Percentiles rank a stretch among this genome's conserved stretches.
Conservation (phyloP, 2,329 filamentous ascomycete genomes). For the Epichloe uncinata region DNA sequence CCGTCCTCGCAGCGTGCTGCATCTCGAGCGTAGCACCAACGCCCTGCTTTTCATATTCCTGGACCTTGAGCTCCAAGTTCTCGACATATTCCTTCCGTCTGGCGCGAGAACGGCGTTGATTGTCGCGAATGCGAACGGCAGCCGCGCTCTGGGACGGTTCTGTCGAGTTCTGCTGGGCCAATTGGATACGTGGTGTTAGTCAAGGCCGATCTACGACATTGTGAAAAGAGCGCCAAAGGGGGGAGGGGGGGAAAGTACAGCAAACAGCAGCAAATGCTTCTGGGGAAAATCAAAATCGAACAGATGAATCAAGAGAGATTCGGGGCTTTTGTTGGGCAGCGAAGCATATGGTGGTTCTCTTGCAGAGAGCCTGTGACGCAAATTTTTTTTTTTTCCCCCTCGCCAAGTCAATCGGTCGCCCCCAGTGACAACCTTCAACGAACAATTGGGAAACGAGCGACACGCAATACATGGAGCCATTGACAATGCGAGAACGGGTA, state of each 20-base stretch:
- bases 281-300: not conserved
- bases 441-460: not conserved
- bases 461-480: not conserved
- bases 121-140: conserved; percentile 32
- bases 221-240: not conserved
- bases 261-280: not conserved
- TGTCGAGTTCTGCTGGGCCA: conserved; percentile 4
- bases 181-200: not conserved
- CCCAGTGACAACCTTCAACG: conserved; percentile 1
- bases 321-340: not conserved
- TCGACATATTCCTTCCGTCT: conserved; percentile 37
- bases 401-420: not conserved
- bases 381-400: too few relatives aligned
- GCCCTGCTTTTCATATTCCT: conserved; percentile 33
- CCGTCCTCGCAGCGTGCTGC: conserved; percentile 37
- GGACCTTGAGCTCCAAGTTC: conserved; percentile 31
- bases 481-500: not conserved
- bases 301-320: not conserved
- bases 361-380: too few relatives aligned
- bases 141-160: conserved; percentile 17
- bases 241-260: too few relatives aligned
- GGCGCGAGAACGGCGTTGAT: conserved; percentile 39
- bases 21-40: conserved; percentile 38
- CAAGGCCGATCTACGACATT: not conserved
- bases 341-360: not conserved